A percentile compares a stretch with the other conserved stretches of the same genome.
phyloP scores from a whole-genome alignment of 202 grass and related monocot genomes.

The Musa balbisiana region DNA sequence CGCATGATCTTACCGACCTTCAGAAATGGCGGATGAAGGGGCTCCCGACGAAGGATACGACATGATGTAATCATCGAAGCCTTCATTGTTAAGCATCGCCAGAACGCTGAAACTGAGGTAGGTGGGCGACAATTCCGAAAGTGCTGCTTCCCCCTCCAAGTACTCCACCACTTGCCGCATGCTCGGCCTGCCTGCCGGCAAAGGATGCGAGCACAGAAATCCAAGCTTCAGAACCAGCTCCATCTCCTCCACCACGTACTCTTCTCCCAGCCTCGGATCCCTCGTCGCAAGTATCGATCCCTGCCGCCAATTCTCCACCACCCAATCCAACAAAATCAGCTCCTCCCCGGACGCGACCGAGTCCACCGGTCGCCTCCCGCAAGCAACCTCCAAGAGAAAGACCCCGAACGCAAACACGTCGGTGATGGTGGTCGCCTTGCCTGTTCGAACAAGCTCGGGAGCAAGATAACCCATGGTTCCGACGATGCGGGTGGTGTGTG shows the following conservation, averaged over 20 bases:
- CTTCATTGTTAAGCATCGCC: constrained; percentile 16
- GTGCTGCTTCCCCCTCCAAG: constrained; percentile 17
- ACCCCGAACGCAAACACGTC: not conserved
- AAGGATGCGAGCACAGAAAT: constrained; percentile 31
- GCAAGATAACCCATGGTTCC: constrained; percentile 42
- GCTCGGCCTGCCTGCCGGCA: constrained; percentile 21
- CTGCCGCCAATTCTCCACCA: constrained; percentile 29
- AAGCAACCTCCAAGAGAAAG: not conserved
- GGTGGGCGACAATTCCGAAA: constrained; percentile 22
- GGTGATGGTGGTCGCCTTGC: not conserved
- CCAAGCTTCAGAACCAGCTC: constrained; percentile 32
- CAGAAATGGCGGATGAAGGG: constrained; percentile 11
- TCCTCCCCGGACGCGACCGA: not conserved
- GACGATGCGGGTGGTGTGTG: constrained; percentile 52
- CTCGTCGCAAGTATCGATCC: constrained; percentile 18
- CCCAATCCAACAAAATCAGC: constrained; percentile 26
- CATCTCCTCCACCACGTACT: constrained; percentile 10
- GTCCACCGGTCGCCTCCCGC: constrained; percentile 5
- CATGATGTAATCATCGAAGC: constrained; percentile 43
- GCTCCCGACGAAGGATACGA: constrained; percentile 42
- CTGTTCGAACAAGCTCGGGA: not conserved
- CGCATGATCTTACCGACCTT: constrained; percentile 17
- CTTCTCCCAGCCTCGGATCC: constrained; percentile 25
- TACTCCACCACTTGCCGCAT: constrained; percentile 36
- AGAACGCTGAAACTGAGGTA: constrained; percentile 22